Conservation (phyloP, 2,329 filamentous ascomycete species). For the Fusarium ramigenum region DNA sequence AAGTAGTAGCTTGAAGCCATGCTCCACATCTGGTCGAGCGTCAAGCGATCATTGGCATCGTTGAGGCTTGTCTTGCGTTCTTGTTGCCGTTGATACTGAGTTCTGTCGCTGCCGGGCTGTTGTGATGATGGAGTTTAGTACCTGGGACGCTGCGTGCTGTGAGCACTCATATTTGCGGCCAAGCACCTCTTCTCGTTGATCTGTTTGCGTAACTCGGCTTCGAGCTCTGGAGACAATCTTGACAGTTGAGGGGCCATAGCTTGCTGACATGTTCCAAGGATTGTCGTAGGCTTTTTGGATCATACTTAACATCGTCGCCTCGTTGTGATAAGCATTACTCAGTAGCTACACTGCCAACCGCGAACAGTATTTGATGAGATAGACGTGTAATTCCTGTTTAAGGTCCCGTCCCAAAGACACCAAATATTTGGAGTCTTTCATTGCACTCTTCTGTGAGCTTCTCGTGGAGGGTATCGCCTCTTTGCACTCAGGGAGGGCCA, state of each 20-base stretch:
- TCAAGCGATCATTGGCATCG: neutral
- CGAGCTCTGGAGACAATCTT: neutral
- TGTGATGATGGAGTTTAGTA: neutral
- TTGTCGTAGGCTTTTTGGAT: too few relatives aligned
- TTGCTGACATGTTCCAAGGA: too few relatives aligned
- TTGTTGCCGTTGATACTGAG: neutral
- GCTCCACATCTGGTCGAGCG: neutral
- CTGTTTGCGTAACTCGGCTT: neutral
- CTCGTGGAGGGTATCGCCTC: neutral
- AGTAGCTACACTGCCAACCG: too few relatives aligned
- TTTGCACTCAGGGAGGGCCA: conserved; percentile 2
- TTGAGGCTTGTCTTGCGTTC: neutral
- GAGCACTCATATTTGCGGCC: neutral
- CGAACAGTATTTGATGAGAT: too few relatives aligned
- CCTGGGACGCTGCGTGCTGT: too few relatives aligned
- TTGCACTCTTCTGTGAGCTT: neutral
- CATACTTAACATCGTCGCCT: too few relatives aligned
- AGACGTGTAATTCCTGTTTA: too few relatives aligned
- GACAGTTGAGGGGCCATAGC: too few relatives aligned
- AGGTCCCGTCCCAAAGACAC: too few relatives aligned
- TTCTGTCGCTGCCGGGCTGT: rapidly evolving
- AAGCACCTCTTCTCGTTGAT: neutral
- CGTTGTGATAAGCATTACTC: too few relatives aligned
- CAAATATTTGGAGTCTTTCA: neutral
- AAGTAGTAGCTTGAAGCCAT: neutral